phyloP scores from a whole-genome alignment of 805 yeast genomes.

The Clavispora fructus region DNA sequence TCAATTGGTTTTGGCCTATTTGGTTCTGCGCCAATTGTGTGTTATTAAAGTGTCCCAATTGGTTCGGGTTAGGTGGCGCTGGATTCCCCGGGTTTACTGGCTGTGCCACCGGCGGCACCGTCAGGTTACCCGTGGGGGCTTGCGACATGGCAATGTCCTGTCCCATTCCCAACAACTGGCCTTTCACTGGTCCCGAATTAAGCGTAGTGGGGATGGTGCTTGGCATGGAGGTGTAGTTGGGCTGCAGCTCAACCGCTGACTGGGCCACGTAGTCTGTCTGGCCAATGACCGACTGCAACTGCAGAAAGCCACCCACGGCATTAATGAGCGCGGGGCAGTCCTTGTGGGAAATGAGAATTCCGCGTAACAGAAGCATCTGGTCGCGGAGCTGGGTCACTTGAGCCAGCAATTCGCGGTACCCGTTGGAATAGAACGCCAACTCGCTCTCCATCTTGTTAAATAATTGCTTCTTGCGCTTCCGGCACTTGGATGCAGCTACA shows the following conservation, averaged over 20 bases:
- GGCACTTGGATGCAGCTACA: conserved; percentile 91
- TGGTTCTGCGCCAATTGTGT: background rate
- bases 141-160: background rate
- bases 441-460: conserved; percentile 79
- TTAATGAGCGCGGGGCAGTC: conserved; percentile 40
- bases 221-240: conserved; percentile 27
- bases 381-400: conserved; percentile 58
- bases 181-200: conserved; percentile 8
- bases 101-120: conserved; percentile 4
- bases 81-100: background rate
- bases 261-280: conserved; percentile 27
- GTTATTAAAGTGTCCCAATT: background rate
- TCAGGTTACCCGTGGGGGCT: background rate
- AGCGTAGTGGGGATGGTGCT: conserved; percentile 38
- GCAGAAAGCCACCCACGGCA: conserved; percentile 44
- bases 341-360: conserved; percentile 45
- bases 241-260: conserved; percentile 18
- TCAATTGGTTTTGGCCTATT: conserved; percentile 1
- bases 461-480: conserved; percentile 90
- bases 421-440: conserved; percentile 60
- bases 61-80: background rate
- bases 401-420: conserved; percentile 59
- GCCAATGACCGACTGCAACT: conserved; percentile 38
- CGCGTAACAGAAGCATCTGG: conserved; percentile 47
- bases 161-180: background rate